phyloP scores from a whole-genome alignment of 768 basidiomycete genomes.

The Boletus rufocinnamomeus region DNA sequence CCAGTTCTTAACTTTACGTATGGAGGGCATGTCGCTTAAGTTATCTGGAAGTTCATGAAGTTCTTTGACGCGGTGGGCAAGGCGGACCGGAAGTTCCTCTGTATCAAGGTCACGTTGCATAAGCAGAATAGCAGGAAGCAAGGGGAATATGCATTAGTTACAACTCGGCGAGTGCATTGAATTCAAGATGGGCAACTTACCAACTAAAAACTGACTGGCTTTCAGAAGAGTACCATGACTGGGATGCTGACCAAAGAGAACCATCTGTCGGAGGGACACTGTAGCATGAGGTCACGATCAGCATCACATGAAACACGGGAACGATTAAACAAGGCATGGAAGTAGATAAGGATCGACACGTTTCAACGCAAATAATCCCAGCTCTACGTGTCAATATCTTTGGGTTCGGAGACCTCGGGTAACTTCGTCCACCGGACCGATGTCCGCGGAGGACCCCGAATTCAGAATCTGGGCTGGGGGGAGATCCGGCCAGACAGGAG shows the following conservation, averaged over 20 bases:
- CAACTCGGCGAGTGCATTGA: neutral
- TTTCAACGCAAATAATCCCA: neutral
- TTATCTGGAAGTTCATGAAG: conserved; percentile 22
- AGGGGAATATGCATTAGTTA: neutral
- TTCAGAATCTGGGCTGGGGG: neutral
- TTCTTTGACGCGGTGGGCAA: conserved; percentile 21
- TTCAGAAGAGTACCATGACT: conserved; percentile 22
- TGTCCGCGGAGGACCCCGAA: conserved; percentile 1
- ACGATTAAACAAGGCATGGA: neutral
- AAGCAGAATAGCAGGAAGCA: neutral
- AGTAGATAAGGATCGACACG: neutral
- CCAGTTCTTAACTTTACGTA: conserved; percentile 25
- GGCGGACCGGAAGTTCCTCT: conserved; percentile 21
- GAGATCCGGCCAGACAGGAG: neutral
- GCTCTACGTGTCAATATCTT: neutral
- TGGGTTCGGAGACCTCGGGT: neutral
- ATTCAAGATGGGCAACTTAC: conserved; percentile 1
- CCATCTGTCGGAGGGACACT: conserved; percentile 23
- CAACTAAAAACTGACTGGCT: conserved; percentile 19
- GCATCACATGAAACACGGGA: conserved; percentile 4
- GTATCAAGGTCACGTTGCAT: neutral
- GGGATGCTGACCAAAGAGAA: conserved; percentile 21
- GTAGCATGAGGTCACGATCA: conserved; percentile 1
- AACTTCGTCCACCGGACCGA: neutral
- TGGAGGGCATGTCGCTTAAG: conserved; percentile 19